Evolutionary conservation across 2,329 filamentous ascomycete species (phyloP).

Genomic region (Purpureocillium takamizusanense): DNA sequence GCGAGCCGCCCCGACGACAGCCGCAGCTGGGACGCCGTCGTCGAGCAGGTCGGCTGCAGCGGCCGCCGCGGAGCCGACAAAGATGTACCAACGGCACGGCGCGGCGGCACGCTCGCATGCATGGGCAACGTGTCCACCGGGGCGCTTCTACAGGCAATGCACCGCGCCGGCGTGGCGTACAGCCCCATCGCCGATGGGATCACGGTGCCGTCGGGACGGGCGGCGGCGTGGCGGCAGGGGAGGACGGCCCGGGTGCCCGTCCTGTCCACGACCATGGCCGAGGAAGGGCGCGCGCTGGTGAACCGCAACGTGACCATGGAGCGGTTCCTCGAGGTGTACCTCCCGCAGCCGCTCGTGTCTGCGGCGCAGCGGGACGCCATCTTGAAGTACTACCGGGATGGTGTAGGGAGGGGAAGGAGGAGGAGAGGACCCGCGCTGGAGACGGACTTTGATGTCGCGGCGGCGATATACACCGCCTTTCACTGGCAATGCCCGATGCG

Average conservation of each 20-base stretch:
- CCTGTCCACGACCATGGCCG: slow-evolving; percentile 13
- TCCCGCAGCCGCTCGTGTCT: slow-evolving; percentile 7
- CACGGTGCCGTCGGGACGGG: slow-evolving; percentile 8
- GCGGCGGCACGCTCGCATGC: slow-evolving; percentile 9
- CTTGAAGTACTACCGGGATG: slow-evolving; percentile 9
- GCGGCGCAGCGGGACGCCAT: slow-evolving; percentile 7
- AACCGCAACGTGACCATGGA: slow-evolving; percentile 12
- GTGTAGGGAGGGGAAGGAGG: too few species aligned
- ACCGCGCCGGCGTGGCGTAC: slow-evolving; percentile 2
- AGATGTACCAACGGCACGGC: too few species aligned
- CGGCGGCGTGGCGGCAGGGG: slow-evolving; percentile 11
- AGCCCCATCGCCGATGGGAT: slow-evolving; percentile 11
- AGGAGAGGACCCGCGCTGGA: neutral
- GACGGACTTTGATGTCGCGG: slow-evolving; percentile 14
- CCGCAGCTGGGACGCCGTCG: slow-evolving; percentile 9
- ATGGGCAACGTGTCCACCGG: slow-evolving; percentile 10
- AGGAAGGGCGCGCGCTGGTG: slow-evolving; percentile 15
- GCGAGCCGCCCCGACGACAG: slow-evolving; percentile 1
- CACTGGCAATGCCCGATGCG: slow-evolving; percentile 16
- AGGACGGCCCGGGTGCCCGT: slow-evolving; percentile 12
- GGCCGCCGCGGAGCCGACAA: too few species aligned
- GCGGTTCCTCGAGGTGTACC: slow-evolving; percentile 9
- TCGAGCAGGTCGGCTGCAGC: slow-evolving; percentile 9
- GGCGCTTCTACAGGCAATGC: slow-evolving; percentile 9
- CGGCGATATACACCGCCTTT: slow-evolving; percentile 17